Conservation (phyloP, 495 filamentous ascomycete genomes). For the Talaromyces proteolyticus region DNA sequence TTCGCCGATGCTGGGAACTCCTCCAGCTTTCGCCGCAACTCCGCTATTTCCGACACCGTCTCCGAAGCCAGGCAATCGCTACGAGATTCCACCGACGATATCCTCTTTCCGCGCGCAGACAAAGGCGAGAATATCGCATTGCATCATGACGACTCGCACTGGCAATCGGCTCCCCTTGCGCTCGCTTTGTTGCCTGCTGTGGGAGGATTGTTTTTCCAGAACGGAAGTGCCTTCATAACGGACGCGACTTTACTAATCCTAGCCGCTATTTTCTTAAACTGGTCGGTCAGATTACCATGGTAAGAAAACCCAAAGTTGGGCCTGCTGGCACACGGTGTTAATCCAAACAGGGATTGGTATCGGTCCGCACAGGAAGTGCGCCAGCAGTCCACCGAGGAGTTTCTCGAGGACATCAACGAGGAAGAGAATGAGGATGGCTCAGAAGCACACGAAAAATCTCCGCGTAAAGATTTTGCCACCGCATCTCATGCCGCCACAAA, state of each 20-base stretch:
- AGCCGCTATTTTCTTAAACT: constrained; percentile 83
- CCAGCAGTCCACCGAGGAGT: constrained; percentile 26
- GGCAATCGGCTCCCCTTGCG: constrained; percentile 71
- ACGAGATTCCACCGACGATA: constrained; percentile 63
- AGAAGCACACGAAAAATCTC: background rate
- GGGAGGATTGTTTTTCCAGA: constrained; percentile 76
- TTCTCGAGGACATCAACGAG: constrained; percentile 36
- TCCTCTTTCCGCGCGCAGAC: constrained; percentile 59
- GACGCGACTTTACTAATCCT: constrained; percentile 76
- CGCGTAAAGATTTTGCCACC: constrained; percentile 8
- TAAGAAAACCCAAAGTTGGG: constrained; percentile 23
- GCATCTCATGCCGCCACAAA: constrained; percentile 32
- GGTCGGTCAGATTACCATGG: constrained; percentile 90
- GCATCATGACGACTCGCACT: constrained; percentile 51
- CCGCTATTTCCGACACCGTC: constrained; percentile 66
- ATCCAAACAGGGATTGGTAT: constrained; percentile 73
- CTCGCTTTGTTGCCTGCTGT: constrained; percentile 82
- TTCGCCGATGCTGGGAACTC: constrained; percentile 22
- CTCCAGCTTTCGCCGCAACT: constrained; percentile 56
- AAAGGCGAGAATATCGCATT: background rate
- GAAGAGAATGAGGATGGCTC: constrained; percentile 33
- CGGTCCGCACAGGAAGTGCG: constrained; percentile 65
- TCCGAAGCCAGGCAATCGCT: constrained; percentile 62
- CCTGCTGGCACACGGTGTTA: background rate
- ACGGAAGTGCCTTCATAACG: constrained; percentile 76